Evolutionary conservation across 306 rosid genomes (phyloP).

Genomic region (Geum urbanum): DNA sequence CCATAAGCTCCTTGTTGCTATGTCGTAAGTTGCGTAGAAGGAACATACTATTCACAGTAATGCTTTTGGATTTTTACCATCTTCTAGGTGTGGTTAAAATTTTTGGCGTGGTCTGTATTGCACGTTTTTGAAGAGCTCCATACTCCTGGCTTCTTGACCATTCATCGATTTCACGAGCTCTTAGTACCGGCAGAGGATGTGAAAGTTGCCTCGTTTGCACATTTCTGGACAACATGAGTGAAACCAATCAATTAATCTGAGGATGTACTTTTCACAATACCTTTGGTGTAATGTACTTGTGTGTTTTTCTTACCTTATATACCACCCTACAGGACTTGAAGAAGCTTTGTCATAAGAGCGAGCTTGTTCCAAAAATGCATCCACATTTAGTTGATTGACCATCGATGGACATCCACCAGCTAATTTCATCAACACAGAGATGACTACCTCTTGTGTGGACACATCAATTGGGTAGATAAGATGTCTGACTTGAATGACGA

Average conservation of each 20-base stretch:
- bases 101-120: constrained; percentile 26
- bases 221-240: constrained; percentile 50
- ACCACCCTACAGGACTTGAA: constrained; percentile 94
- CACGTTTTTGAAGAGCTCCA: constrained; percentile 56
- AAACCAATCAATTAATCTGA: constrained; percentile 20
- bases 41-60: constrained; percentile 15
- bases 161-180: constrained; percentile 93
- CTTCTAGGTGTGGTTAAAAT: constrained; percentile 23
- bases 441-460: constrained; percentile 93
- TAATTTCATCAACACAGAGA: constrained; percentile 96
- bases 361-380: constrained; percentile 95
- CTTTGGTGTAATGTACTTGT: background rate
- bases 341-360: constrained; percentile 96
- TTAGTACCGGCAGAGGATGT: constrained; percentile 87
- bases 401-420: constrained; percentile 97
- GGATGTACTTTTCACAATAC: constrained; percentile 5
- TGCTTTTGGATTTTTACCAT: constrained; percentile 21
- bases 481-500: constrained; percentile 6
- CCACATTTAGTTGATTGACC: constrained; percentile 93
- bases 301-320: constrained; percentile 59
- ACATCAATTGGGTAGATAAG: constrained; percentile 28
- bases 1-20: background rate
- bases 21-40: background rate
- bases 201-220: constrained; percentile 95
- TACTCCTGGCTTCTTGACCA: constrained; percentile 83